Conservation (phyloP, 805 yeast species). For the Spathaspora arborariae region DNA sequence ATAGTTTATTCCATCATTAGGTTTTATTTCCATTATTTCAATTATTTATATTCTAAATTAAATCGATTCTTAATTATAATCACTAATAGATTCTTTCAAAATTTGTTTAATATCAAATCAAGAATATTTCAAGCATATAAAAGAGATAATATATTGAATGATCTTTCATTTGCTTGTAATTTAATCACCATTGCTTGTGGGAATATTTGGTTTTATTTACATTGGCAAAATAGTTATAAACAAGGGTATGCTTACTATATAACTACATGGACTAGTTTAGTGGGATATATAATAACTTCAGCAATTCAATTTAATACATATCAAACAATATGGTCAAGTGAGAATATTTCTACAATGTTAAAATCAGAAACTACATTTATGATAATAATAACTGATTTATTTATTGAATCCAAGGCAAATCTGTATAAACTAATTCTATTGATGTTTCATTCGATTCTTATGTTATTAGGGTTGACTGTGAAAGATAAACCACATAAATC, state of each 20-base stretch:
- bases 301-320: background rate
- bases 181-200: conserved; percentile 3
- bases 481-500: background rate
- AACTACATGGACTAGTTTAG: background rate
- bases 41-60: background rate
- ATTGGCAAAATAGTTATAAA: background rate
- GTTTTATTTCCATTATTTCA: conserved; percentile 5
- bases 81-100: background rate
- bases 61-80: background rate
- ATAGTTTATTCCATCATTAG: background rate
- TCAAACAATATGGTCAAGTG: background rate
- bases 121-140: background rate
- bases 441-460: conserved; percentile 4
- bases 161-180: conserved; percentile 5
- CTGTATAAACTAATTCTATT: background rate
- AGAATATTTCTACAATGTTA: background rate
- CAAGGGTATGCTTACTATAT: background rate
- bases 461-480: background rate
- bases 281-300: background rate
- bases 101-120: background rate
- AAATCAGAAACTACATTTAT: conserved; percentile 5
- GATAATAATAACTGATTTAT: conserved; percentile 4
- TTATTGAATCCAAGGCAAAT: conserved; percentile 3
- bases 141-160: background rate
- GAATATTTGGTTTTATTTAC: background rate